These are phyloP conservation scores for Talaromyces ruber DNA, from an alignment of 495 filamentous ascomycete genomes.

Conservation along the genomic window DNA sequence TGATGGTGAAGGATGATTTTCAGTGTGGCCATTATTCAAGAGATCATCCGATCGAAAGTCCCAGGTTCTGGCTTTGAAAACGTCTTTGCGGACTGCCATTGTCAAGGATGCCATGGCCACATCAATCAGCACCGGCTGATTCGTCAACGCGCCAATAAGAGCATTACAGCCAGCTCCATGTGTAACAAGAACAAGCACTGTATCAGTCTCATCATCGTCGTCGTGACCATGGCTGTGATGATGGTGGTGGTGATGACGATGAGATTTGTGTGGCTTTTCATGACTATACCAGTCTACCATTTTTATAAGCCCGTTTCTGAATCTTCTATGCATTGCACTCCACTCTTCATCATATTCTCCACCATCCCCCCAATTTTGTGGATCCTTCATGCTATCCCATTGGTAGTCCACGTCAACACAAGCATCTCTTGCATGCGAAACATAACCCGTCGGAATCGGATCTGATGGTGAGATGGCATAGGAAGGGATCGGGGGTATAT, in stretches of 20 bases:
- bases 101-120: conserved; percentile 86
- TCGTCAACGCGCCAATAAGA: conserved; percentile 80
- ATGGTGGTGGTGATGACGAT: conserved; percentile 12
- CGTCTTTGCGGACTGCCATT: conserved; percentile 67
- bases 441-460: conserved; percentile 79
- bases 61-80: conserved; percentile 16
- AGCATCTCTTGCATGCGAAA: conserved; percentile 84
- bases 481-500: conserved; percentile 66
- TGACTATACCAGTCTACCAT: conserved; percentile 78
- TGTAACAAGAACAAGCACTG: conserved; percentile 84
- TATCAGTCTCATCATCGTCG: conserved; percentile 52
- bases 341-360: conserved; percentile 90
- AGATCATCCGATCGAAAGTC: not conserved
- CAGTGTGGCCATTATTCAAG: not conserved
- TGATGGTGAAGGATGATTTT: conserved; percentile 13
- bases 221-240: conserved; percentile 12
- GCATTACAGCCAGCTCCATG: conserved; percentile 99
- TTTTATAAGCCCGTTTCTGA: conserved; percentile 63
- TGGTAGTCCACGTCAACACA: conserved; percentile 82
- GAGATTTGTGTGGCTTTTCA: conserved; percentile 12
- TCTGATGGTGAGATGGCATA: conserved; percentile 76
- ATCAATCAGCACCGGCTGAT: conserved; percentile 81
- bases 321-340: conserved; percentile 86
- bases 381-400: conserved; percentile 83
- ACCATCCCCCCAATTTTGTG: conserved; percentile 74